These are phyloP conservation scores for Cetraspora pellucida DNA, from an alignment of 192 early-diverging fungal species.

Conservation along the genomic window DNA sequence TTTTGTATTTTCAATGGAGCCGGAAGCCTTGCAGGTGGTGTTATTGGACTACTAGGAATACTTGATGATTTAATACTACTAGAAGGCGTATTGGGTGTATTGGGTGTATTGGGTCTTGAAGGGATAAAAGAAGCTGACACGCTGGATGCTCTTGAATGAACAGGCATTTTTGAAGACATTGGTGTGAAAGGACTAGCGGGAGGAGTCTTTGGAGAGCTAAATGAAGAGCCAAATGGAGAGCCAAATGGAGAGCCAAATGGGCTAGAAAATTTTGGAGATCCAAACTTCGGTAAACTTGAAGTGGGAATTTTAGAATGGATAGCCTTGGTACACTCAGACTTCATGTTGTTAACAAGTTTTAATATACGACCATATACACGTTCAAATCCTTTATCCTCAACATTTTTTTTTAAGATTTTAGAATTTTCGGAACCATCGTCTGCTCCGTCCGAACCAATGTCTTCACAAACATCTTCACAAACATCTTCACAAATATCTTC, in stretches of 20 bases:
- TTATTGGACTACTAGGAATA: not conserved
- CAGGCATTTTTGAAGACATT: not conserved
- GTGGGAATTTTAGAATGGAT: conserved; percentile 22
- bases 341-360: conserved; percentile 31
- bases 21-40: not conserved
- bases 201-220: not conserved
- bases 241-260: not conserved
- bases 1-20: not conserved
- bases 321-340: conserved; percentile 20
- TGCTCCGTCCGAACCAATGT: not conserved
- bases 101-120: not conserved
- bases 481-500: not conserved
- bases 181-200: not conserved
- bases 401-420: not conserved
- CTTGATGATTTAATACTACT: not conserved
- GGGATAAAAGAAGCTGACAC: not conserved
- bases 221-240: not conserved
- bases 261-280: not conserved
- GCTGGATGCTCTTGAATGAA: not conserved
- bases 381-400: not conserved
- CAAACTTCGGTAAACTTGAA: conserved; percentile 5
- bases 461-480: not conserved
- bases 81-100: not conserved
- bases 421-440: not conserved
- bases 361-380: conserved; percentile 25